A percentile compares a stretch with the other conserved stretches of the same genome.
These are phyloP conservation scores for Phytophthora melonis DNA, from an alignment of 352 stramenopile species.

Conservation along the genomic window DNA sequence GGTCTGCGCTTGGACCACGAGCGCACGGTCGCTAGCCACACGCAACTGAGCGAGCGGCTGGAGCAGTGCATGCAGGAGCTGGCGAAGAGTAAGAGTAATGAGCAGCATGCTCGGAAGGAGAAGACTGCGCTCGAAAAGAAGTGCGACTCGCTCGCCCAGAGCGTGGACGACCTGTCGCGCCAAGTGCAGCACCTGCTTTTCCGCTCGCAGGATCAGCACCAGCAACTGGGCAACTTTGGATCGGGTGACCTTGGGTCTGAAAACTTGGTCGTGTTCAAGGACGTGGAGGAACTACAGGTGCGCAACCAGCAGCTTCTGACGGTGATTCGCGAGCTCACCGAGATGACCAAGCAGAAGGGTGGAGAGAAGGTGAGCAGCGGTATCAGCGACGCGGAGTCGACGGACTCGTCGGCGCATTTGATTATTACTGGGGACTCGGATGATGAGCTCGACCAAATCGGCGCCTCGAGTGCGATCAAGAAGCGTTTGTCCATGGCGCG, in stretches of 20 bases:
- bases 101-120: constrained; percentile 72
- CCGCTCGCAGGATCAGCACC: constrained; percentile 67
- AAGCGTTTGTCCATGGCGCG: constrained; percentile 66
- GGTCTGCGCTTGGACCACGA: constrained; percentile 92
- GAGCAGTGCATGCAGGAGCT: constrained; percentile 75
- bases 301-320: constrained; percentile 93
- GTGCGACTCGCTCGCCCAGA: constrained; percentile 76
- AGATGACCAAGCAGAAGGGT: constrained; percentile 47
- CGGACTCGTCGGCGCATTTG: constrained; percentile 45
- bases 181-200: constrained; percentile 93
- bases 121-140: constrained; percentile 75
- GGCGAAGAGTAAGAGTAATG: constrained; percentile 74
- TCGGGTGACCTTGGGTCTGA: constrained; percentile 58
- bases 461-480: constrained; percentile 47
- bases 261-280: constrained; percentile 88
- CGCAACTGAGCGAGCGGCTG: constrained; percentile 75
- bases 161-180: constrained; percentile 90
- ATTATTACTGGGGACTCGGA: constrained; percentile 75
- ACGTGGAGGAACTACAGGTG: constrained; percentile 90
- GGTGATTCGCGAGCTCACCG: constrained; percentile 79
- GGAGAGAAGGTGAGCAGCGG: constrained; percentile 20
- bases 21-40: constrained; percentile 85
- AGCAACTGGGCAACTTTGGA: constrained; percentile 22
- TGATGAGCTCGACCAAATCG: constrained; percentile 54
- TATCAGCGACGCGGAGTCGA: constrained; percentile 29